phyloP scores from a whole-genome alignment of 2,329 filamentous ascomycete species.

The Teratosphaeria destructans region DNA sequence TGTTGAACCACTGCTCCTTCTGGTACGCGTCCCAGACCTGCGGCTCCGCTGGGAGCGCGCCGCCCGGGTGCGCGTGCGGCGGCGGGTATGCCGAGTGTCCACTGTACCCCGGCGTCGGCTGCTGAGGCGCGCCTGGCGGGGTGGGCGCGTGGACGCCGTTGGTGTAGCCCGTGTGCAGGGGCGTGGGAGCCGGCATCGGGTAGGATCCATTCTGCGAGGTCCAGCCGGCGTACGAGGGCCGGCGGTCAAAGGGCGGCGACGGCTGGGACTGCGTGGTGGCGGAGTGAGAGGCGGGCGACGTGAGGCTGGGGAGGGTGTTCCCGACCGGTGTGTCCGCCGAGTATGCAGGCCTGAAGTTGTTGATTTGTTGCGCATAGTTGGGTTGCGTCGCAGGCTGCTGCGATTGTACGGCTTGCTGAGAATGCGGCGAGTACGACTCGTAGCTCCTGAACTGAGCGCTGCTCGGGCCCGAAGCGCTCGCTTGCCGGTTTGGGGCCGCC shows the following conservation, averaged over 20 bases:
- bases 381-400: conserved; percentile 6
- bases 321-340: conserved; percentile 10
- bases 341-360: conserved; percentile 19
- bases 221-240: conserved; percentile 13
- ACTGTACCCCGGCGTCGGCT: conserved; percentile 3
- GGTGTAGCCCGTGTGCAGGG: conserved; percentile 10
- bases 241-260: conserved; percentile 16
- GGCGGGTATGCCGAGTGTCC: conserved; percentile 6
- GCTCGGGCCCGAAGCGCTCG: conserved; percentile 13
- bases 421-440: conserved; percentile 15
- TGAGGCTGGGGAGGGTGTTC: conserved; percentile 14
- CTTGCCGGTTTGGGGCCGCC: conserved; percentile 14
- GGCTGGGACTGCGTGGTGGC: conserved; percentile 16
- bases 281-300: conserved; percentile 18
- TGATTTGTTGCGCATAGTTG: conserved; percentile 12
- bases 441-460: conserved; percentile 20
- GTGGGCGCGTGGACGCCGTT: conserved; percentile 6
- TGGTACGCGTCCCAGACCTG: conserved; percentile 16
- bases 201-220: conserved; percentile 12
- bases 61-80: neutral
- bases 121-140: conserved; percentile 4
- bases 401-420: neutral
- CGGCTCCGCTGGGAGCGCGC: conserved; percentile 1
- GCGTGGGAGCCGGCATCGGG: conserved; percentile 8
- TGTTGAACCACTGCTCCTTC: conserved; percentile 27